Conservation (phyloP, 1,284 basidiomycete species). For the Naganishia liquefaciens region DNA sequence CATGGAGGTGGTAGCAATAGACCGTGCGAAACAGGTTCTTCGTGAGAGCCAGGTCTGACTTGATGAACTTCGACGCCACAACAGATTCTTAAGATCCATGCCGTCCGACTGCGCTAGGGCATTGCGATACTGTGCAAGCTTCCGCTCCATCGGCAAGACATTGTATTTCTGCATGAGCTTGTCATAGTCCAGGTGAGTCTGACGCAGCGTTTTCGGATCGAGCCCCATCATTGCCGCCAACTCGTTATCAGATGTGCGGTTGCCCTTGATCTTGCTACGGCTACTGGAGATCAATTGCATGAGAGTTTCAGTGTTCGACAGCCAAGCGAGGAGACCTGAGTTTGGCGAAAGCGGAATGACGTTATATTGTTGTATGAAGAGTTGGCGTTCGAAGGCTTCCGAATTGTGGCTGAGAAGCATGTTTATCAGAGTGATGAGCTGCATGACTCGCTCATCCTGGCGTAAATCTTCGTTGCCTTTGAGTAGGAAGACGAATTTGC, state of each 20-base stretch:
- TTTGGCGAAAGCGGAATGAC: constrained; percentile 47
- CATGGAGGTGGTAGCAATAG: constrained; percentile 45
- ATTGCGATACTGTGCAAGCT: constrained; percentile 44
- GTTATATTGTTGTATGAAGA: constrained; percentile 38
- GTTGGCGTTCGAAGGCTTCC: constrained; percentile 46
- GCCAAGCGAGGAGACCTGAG: constrained; percentile 47
- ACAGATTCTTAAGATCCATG: constrained; percentile 46
- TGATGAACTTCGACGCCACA: constrained; percentile 48
- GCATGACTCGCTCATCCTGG: constrained; percentile 50
- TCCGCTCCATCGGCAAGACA: constrained; percentile 45
- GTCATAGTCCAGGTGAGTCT: constrained; percentile 25
- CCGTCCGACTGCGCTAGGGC: constrained; percentile 47
- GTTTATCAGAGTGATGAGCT: constrained; percentile 50
- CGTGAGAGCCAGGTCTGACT: constrained; percentile 48
- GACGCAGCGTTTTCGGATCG: constrained; percentile 29
- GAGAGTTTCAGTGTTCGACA: constrained; percentile 47
- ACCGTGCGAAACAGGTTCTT: constrained; percentile 48
- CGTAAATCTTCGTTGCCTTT: constrained; percentile 42
- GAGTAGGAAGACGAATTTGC: constrained; percentile 46
- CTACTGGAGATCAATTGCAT: constrained; percentile 43
- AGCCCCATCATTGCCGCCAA: constrained; percentile 47
- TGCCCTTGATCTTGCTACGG: constrained; percentile 42
- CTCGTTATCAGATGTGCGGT: constrained; percentile 42
- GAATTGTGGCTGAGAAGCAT: constrained; percentile 46
- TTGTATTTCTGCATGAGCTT: constrained; percentile 42